These are phyloP conservation scores for Sisymbrium altissimum DNA, from an alignment of 345 rosid genomes.

Conservation along the genomic window DNA sequence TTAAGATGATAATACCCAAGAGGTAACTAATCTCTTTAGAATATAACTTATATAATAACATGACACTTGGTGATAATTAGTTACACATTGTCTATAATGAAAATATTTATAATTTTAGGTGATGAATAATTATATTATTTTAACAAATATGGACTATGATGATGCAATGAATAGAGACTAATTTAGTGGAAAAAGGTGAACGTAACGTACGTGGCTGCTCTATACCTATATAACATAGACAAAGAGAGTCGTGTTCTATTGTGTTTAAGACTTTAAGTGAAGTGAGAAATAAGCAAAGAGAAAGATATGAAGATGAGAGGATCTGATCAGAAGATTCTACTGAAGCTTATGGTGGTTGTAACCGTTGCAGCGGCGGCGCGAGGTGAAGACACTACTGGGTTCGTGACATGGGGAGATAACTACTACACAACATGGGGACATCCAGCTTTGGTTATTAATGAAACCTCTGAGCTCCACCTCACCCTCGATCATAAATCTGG, in stretches of 20 bases:
- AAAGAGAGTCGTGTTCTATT: constrained; percentile 14
- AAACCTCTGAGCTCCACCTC: constrained; percentile 36
- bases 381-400: constrained; percentile 14
- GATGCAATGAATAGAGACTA: constrained; percentile 22
- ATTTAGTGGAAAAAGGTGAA: background rate
- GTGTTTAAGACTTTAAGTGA: background rate
- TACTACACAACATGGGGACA: constrained; percentile 36
- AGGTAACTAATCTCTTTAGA: too few species aligned
- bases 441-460: constrained; percentile 27
- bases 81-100: too few species aligned
- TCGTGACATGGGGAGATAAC: constrained; percentile 33
- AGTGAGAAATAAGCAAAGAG: constrained; percentile 18
- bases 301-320: constrained; percentile 24
- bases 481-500: constrained; percentile 37
- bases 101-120: too few species aligned
- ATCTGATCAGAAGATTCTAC: constrained; percentile 7
- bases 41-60: too few species aligned
- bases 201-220: constrained; percentile 24
- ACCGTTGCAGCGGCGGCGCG: background rate
- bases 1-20: too few species aligned
- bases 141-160: background rate
- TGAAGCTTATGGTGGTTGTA: constrained; percentile 11
- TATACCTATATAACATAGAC: constrained; percentile 19
- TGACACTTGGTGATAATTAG: too few species aligned
- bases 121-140: too few species aligned